Conservation (phyloP, 75 land plant genomes). For the Larix kaempferi region DNA sequence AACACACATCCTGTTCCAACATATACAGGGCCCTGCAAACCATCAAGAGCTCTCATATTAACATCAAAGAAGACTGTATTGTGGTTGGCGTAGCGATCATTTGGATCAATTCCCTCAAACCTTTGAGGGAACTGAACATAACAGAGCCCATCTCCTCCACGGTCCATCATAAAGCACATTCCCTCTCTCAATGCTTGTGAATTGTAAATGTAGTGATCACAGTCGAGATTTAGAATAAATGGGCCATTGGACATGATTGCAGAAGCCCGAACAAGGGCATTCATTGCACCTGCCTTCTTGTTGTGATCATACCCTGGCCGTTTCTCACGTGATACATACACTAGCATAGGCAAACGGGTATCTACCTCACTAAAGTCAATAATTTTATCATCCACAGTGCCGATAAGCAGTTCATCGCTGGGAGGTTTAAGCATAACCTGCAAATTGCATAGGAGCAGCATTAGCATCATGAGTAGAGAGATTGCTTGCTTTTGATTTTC, state of each 20-base stretch:
- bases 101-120: constrained; percentile 68
- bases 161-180: constrained; percentile 70
- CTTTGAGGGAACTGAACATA: constrained; percentile 64
- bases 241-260: constrained; percentile 73
- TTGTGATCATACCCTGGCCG: constrained; percentile 66
- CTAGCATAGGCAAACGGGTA: constrained; percentile 58
- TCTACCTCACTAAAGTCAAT: constrained; percentile 54
- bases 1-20: constrained; percentile 64
- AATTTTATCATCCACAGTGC: constrained; percentile 26
- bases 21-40: constrained; percentile 55
- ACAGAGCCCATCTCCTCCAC: constrained; percentile 52
- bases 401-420: constrained; percentile 44
- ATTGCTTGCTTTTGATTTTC: no score
- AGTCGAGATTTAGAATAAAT: constrained; percentile 62
- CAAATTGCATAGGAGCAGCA: not conserved
- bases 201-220: constrained; percentile 71
- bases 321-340: constrained; percentile 64
- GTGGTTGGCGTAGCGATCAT: constrained; percentile 71
- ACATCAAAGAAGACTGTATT: constrained; percentile 71
- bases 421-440: constrained; percentile 88
- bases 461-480: not conserved
- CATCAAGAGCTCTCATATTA: constrained; percentile 73
- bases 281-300: constrained; percentile 81
- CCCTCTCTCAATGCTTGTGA: constrained; percentile 48
- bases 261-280: constrained; percentile 58